phyloP scores from a whole-genome alignment of 805 yeast species.

The Candida parachauliodes region DNA sequence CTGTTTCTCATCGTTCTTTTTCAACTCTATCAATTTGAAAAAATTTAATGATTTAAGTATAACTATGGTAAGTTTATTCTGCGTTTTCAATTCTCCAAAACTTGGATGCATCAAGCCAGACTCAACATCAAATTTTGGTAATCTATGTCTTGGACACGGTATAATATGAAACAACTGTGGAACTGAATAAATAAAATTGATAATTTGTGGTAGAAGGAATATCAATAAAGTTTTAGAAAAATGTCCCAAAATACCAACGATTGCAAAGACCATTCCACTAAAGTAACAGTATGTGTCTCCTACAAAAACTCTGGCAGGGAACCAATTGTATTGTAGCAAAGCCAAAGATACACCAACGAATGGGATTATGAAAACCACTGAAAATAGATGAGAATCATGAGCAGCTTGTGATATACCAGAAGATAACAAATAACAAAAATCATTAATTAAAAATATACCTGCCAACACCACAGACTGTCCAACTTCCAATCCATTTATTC shows the following conservation, averaged over 20 bases:
- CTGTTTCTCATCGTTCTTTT: slow-evolving; percentile 17
- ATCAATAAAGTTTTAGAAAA: slow-evolving; percentile 88
- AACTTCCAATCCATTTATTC: slow-evolving; percentile 93
- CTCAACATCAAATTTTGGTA: slow-evolving; percentile 69
- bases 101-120: slow-evolving; percentile 74
- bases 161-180: slow-evolving; percentile 86
- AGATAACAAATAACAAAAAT: slow-evolving; percentile 58
- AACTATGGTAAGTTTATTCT: slow-evolving; percentile 16
- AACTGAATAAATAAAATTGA: slow-evolving; percentile 84
- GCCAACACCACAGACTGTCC: slow-evolving; percentile 88
- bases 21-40: slow-evolving; percentile 44
- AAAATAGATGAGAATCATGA: slow-evolving; percentile 76
- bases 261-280: slow-evolving; percentile 98
- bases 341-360: slow-evolving; percentile 82
- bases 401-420: slow-evolving; percentile 47
- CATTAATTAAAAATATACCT: slow-evolving; percentile 68
- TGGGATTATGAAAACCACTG: slow-evolving; percentile 77
- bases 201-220: slow-evolving; percentile 85
- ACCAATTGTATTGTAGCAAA: slow-evolving; percentile 77
- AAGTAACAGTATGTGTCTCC: slow-evolving; percentile 98
- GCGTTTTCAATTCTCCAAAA: slow-evolving; percentile 30
- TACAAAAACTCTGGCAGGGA: slow-evolving; percentile 89
- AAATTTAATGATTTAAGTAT: slow-evolving; percentile 36
- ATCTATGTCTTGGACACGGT: slow-evolving; percentile 93
- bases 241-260: slow-evolving; percentile 93